Conservation (phyloP, 2,329 filamentous ascomycete species). For the Colletotrichum limetticola region DNA sequence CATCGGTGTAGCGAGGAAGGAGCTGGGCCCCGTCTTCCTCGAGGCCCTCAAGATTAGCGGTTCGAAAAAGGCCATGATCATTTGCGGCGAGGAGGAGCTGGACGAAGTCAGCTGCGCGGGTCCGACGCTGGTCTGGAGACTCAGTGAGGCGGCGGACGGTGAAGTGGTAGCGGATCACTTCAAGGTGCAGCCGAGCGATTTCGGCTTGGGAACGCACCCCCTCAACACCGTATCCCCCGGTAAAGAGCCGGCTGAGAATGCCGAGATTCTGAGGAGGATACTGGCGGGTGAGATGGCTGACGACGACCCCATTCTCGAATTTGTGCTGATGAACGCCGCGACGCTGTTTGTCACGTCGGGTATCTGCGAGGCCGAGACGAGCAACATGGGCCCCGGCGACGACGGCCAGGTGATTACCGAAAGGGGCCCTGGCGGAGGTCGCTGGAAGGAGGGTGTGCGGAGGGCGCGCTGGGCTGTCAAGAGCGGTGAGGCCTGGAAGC, state of each 20-base stretch:
- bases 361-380: constrained; percentile 84
- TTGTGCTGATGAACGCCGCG: constrained; percentile 94
- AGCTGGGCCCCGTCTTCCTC: constrained; percentile 89
- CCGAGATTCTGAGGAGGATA: constrained; percentile 82
- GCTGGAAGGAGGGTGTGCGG: constrained; percentile 95
- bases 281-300: constrained; percentile 77
- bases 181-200: constrained; percentile 82
- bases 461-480: constrained; percentile 88
- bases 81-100: constrained; percentile 94
- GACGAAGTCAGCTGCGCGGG: constrained; percentile 96
- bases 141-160: constrained; percentile 54
- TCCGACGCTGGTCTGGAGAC: constrained; percentile 87
- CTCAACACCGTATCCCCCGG: constrained; percentile 84
- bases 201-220: constrained; percentile 81
- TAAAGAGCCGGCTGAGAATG: constrained; percentile 88
- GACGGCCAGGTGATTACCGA: constrained; percentile 85
- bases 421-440: constrained; percentile 82
- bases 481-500: constrained; percentile 85
- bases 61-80: constrained; percentile 84
- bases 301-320: constrained; percentile 89
- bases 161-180: constrained; percentile 77
- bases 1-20: constrained; percentile 89
- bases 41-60: constrained; percentile 83
- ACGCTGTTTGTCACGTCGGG: constrained; percentile 88
- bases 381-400: constrained; percentile 82